These are phyloP conservation scores for Phalaenopsis hybrid DNA, from an alignment of 116 monocot species.

Conservation along the genomic window DNA sequence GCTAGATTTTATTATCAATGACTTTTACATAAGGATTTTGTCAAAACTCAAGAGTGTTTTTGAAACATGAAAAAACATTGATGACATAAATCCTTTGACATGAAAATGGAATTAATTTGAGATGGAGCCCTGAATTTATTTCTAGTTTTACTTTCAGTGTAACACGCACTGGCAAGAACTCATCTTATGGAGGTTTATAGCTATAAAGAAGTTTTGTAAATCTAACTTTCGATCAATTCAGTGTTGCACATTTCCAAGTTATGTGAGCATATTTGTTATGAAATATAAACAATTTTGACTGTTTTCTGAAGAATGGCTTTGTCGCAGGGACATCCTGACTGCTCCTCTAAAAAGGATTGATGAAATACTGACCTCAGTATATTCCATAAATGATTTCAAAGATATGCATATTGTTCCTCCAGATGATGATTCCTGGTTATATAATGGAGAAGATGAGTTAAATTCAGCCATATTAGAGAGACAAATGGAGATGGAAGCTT, in stretches of 20 bases:
- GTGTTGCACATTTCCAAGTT: background rate
- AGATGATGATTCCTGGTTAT: conserved; percentile 93
- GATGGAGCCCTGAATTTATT: background rate
- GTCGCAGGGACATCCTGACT: conserved; percentile 59
- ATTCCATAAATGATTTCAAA: conserved; percentile 49
- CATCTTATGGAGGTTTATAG: background rate
- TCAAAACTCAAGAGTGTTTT: background rate
- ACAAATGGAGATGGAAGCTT: conserved; percentile 76
- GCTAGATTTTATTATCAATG: background rate
- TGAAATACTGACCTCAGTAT: conserved; percentile 59
- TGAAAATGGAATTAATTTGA: conserved; percentile 1
- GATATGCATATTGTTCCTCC: conserved; percentile 44
- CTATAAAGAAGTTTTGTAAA: background rate
- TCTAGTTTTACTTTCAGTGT: background rate
- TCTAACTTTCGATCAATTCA: background rate
- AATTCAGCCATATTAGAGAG: conserved; percentile 65
- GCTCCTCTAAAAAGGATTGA: conserved; percentile 77
- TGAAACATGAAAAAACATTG: background rate
- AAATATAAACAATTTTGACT: background rate
- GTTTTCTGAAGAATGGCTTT: conserved; percentile 8
- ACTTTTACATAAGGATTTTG: background rate
- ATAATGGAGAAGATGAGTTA: conserved; percentile 81
- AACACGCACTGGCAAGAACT: background rate
- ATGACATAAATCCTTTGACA: background rate
- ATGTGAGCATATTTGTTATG: background rate